These are phyloP conservation scores for Phytopythium montanum DNA, from an alignment of 352 stramenopile species.

Conservation along the genomic window DNA sequence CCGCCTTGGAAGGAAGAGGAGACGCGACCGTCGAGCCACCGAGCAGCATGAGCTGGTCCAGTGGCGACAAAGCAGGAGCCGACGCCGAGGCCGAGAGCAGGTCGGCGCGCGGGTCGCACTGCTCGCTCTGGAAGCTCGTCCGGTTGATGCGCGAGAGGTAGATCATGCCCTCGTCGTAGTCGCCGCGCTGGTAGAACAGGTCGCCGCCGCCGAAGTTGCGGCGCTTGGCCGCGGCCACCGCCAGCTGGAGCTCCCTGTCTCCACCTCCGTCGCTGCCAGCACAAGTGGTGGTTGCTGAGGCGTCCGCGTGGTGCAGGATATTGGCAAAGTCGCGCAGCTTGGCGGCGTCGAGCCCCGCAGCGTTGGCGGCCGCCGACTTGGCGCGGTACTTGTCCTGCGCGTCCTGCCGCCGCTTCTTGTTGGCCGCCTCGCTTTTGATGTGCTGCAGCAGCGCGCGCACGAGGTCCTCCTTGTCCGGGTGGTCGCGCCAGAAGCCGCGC, in stretches of 20 bases:
- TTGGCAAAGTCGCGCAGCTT: constrained; percentile 62
- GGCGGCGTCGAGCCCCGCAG: constrained; percentile 10
- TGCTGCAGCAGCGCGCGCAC: constrained; percentile 84
- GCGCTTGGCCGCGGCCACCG: constrained; percentile 24
- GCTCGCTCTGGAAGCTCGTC: constrained; percentile 54
- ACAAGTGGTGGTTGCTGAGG: too few species aligned
- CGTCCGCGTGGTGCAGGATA: constrained; percentile 31
- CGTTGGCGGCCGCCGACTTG: constrained; percentile 26
- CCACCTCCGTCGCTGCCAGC: constrained; percentile 3
- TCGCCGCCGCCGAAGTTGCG: constrained; percentile 54
- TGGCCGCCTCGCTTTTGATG: constrained; percentile 72
- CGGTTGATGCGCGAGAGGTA: constrained; percentile 82
- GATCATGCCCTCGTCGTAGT: constrained; percentile 84
- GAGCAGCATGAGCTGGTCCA: constrained; percentile 44
- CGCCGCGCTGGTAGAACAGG: constrained; percentile 81
- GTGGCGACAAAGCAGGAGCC: constrained; percentile 36
- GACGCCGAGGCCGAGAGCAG: constrained; percentile 40
- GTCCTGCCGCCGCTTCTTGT: constrained; percentile 78
- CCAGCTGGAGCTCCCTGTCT: constrained; percentile 21
- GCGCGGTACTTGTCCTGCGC: constrained; percentile 75
- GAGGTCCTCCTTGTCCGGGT: constrained; percentile 89
- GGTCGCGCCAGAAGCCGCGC: constrained; percentile 87
- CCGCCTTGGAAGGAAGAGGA: constrained; percentile 14
- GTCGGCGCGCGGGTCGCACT: constrained; percentile 50
- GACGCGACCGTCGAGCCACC: constrained; percentile 1